phyloP scores from a whole-genome alignment of 164 flowering plant genomes.

The Aristolochia contorta region DNA sequence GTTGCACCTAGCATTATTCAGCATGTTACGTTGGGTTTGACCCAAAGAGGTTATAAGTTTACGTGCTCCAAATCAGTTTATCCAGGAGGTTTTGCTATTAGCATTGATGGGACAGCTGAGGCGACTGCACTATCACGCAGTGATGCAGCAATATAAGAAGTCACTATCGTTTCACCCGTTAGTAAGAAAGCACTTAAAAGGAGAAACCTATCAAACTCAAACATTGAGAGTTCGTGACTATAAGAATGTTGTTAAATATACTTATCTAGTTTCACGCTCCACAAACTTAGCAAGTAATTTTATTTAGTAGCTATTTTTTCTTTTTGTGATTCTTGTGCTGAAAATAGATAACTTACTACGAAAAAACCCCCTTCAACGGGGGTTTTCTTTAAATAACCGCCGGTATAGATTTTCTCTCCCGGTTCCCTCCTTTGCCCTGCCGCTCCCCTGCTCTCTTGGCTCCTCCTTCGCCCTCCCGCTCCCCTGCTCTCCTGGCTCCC shows the following conservation, averaged over 20 bases:
- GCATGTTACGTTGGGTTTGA: conserved; percentile 4
- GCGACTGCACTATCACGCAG: not conserved
- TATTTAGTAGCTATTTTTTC: not conserved
- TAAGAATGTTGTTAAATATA: conserved; percentile 8
- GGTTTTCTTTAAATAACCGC: too few relatives aligned
- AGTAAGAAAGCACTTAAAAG: conserved; percentile 8
- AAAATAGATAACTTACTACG: too few relatives aligned
- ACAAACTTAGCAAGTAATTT: too few relatives aligned
- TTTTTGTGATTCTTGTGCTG: not conserved
- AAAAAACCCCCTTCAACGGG: too few relatives aligned
- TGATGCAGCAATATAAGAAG: not conserved
- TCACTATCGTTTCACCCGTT: conserved; percentile 2
- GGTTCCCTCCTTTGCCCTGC: too few relatives aligned
- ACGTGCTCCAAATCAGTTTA: conserved; percentile 16
- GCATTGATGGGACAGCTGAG: not conserved
- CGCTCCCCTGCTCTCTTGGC: too few relatives aligned
- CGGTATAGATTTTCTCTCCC: too few relatives aligned
- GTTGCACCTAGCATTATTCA: too few relatives aligned
- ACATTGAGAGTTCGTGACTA: conserved; percentile 6
- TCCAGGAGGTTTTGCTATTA: conserved; percentile 5
- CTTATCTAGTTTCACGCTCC: too few relatives aligned
- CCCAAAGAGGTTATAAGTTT: conserved; percentile 12
- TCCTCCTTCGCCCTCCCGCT: too few relatives aligned
- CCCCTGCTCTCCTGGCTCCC: too few relatives aligned
- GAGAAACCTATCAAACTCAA: conserved; percentile 4